Evolutionary conservation across 2,329 filamentous ascomycete species (phyloP).

Genomic region (Phialophora chinensis): DNA sequence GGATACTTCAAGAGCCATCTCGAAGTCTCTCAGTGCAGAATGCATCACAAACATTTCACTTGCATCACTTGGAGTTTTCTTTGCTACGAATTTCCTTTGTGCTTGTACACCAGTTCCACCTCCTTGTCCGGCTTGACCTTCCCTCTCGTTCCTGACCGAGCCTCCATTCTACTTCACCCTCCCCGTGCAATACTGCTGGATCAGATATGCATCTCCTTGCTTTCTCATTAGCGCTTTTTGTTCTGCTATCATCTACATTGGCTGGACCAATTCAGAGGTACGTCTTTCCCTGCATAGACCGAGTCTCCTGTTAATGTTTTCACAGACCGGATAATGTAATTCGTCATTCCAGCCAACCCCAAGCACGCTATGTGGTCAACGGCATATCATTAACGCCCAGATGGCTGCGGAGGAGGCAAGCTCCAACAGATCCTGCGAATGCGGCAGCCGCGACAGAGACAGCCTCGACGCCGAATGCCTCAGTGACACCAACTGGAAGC

Average conservation of each 20-base stretch:
- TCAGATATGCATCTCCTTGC: slow-evolving; percentile 25
- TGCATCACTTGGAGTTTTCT: background rate
- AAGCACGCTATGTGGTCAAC: slow-evolving; percentile 29
- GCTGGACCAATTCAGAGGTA: slow-evolving; percentile 38
- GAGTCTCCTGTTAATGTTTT: background rate
- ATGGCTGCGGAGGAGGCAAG: slow-evolving; percentile 18
- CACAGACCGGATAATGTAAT: slow-evolving; percentile 31
- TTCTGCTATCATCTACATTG: slow-evolving; percentile 26
- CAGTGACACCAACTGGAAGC: slow-evolving; percentile 16
- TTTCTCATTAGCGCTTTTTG: slow-evolving; percentile 18
- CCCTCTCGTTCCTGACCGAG: background rate
- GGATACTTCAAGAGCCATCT: background rate
- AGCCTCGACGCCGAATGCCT: slow-evolving; percentile 7
- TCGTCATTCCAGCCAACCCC: slow-evolving; percentile 25
- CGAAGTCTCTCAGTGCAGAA: background rate
- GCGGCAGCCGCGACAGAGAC: slow-evolving; percentile 12
- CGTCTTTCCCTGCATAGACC: background rate
- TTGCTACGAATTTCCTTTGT: slow-evolving; percentile 11
- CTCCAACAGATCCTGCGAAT: slow-evolving; percentile 25
- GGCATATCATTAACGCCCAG: slow-evolving; percentile 5
- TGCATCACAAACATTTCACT: background rate
- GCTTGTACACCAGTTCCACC: background rate
- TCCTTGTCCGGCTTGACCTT: background rate
- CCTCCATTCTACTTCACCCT: background rate
- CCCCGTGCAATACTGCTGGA: slow-evolving; percentile 5